Base-by-base conservation (phyloP, 495 filamentous ascomycete genomes). In the Aspergillus campestris region DNA sequence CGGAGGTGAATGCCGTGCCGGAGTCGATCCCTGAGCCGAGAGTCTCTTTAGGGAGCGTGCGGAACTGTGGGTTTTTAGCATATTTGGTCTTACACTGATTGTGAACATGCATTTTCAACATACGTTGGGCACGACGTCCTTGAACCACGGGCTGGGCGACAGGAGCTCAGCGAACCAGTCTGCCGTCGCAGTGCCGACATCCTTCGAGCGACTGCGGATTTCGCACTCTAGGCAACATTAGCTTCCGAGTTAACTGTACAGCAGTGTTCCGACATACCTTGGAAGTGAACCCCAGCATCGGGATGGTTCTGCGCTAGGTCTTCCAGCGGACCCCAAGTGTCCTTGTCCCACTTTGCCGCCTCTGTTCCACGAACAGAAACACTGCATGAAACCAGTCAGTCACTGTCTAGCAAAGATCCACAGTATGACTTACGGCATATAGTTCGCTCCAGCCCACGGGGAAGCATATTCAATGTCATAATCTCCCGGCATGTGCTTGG, bases 381-480 rank as follows among this genome's bases (percentile, higher is more conserved):
- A 8, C 38, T 43, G 10, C 29, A 7, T 1, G 8, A 10, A 15
- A 14, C 13, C 32, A 38, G 12, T 24, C 18, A 24, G 18, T 24
- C 18, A 24, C 18, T 24, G 18, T 24, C 18, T 4, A 24, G 18
- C 18, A 24, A 24, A 24, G 18, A 24, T 24, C 18, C 7, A 44
- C 28, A 45, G 1, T 12, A 11, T 31, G 15, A 45, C 45, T 15
- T 53, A 90, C 84, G 90, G 90, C 42, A 89, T 48, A 44, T 80
- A 87, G 60, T 94, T 92, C 5, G 90, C 90, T 24, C 90, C 90
- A 8, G 90, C 90, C 83, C 86, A 94, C 0, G 90, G 90, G 3
- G 85, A 90, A 0, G 86, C 81, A 55, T 95, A 96, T 74, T 94
- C 88, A 48, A 87, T 81, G 56, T 94, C 86, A 62, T 90, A 94